These are phyloP conservation scores for Triticum monococcum DNA, from an alignment of 176 grass and related monocot genomes.

Conservation along the genomic window DNA sequence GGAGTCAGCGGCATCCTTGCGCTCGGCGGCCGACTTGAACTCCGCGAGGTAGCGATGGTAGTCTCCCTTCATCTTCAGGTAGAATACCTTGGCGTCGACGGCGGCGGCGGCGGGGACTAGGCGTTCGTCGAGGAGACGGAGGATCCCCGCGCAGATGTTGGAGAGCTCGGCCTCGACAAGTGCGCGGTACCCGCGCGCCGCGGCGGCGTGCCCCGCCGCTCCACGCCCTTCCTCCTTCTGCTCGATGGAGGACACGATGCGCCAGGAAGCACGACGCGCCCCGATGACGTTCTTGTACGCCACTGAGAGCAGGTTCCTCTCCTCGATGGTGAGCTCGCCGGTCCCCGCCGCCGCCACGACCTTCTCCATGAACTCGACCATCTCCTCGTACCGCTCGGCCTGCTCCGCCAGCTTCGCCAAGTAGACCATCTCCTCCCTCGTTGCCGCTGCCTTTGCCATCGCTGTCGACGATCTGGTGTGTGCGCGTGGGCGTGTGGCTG, in stretches of 20 bases:
- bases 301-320: constrained; percentile 95
- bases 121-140: constrained; percentile 69
- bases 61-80: constrained; percentile 99
- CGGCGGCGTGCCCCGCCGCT: constrained; percentile 52
- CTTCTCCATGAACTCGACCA: constrained; percentile 99
- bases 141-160: constrained; percentile 83
- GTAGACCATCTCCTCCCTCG: constrained; percentile 85
- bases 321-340: constrained; percentile 89
- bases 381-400: constrained; percentile 99
- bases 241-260: constrained; percentile 98
- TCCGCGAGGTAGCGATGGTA: constrained; percentile 97
- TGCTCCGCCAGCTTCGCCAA: constrained; percentile 97
- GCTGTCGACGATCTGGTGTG: background rate
- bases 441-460: constrained; percentile 29
- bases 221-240: constrained; percentile 93
- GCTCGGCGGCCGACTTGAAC: constrained; percentile 76
- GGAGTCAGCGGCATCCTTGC: constrained; percentile 82
- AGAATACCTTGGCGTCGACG: constrained; percentile 90
- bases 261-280: constrained; percentile 84
- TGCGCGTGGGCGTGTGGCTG: constrained; percentile 26
- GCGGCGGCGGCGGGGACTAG: constrained; percentile 60
- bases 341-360: constrained; percentile 40
- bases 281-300: constrained; percentile 99
- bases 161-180: constrained; percentile 89
- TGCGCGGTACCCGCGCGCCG: constrained; percentile 59